phyloP scores from a whole-genome alignment of 805 yeast species.

The Myxozyma neotropica region DNA sequence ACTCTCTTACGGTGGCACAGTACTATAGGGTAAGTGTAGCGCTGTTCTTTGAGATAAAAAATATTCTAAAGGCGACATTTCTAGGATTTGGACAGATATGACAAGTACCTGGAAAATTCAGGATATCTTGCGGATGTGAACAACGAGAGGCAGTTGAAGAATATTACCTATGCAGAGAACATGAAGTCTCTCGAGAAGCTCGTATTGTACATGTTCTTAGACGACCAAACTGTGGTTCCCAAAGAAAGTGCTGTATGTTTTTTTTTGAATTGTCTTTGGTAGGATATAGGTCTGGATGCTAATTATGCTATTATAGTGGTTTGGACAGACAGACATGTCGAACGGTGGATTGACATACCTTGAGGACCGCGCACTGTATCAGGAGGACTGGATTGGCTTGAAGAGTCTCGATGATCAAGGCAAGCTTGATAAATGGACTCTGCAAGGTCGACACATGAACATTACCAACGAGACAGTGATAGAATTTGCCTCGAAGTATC shows the following conservation, averaged over 20 bases:
- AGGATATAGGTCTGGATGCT: not conserved
- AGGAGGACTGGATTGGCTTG: conserved; percentile 64
- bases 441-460: conserved; percentile 67
- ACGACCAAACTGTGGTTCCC: conserved; percentile 73
- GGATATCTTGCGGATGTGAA: conserved; percentile 65
- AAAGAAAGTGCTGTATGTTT: conserved; percentile 62
- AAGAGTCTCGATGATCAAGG: conserved; percentile 49
- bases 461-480: conserved; percentile 57
- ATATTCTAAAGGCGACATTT: not conserved
- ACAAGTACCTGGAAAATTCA: conserved; percentile 58
- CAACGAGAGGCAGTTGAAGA: conserved; percentile 54
- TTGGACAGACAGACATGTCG: conserved; percentile 54
- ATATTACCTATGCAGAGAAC: conserved; percentile 49
- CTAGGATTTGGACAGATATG: conserved; percentile 55
- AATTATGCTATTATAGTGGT: conserved; percentile 42
- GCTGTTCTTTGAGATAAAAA: not conserved
- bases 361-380: conserved; percentile 53
- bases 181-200: conserved; percentile 53
- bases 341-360: conserved; percentile 52
- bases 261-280: not conserved
- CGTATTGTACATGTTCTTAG: conserved; percentile 60
- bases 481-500: conserved; percentile 49
- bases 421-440: conserved; percentile 52
- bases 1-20: conserved; percentile 67
- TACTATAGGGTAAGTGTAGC: conserved; percentile 55